These are phyloP conservation scores for Atkinsonella hypoxylon DNA, from an alignment of 2,329 filamentous ascomycete genomes.

Conservation along the genomic window DNA sequence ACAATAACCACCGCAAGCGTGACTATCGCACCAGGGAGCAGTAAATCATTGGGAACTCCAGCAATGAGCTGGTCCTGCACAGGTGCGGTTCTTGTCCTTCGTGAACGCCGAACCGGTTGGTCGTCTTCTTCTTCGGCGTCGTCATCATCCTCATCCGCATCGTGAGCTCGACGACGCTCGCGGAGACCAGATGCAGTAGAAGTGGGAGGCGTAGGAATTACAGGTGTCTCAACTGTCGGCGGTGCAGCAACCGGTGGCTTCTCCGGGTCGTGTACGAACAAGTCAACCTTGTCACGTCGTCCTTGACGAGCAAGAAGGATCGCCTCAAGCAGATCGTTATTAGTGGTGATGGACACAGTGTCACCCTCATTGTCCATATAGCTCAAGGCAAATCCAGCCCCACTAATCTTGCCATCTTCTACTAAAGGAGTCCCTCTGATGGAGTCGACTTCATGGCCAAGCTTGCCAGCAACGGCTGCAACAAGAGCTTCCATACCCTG, in stretches of 20 bases:
- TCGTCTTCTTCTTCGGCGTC: constrained; percentile 42
- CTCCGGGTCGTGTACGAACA: constrained; percentile 90
- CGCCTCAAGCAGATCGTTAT: constrained; percentile 84
- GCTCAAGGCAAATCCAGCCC: constrained; percentile 78
- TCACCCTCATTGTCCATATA: constrained; percentile 97
- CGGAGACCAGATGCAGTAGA: constrained; percentile 36
- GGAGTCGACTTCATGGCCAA: constrained; percentile 69
- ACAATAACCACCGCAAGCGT: constrained; percentile 91
- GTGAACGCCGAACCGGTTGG: constrained; percentile 33
- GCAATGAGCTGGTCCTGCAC: constrained; percentile 69
- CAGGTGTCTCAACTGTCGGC: constrained; percentile 32
- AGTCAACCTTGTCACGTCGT: constrained; percentile 82
- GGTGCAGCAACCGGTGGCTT: constrained; percentile 67
- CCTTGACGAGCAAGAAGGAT: constrained; percentile 70
- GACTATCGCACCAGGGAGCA: constrained; percentile 87
- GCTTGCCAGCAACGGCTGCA: constrained; percentile 64
- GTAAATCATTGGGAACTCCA: constrained; percentile 85
- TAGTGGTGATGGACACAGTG: constrained; percentile 90
- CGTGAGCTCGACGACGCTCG: constrained; percentile 34
- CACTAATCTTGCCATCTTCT: constrained; percentile 66
- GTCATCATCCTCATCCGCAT: constrained; percentile 42
- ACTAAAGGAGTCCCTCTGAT: constrained; percentile 72
- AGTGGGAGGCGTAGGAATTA: constrained; percentile 33
- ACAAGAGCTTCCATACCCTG: constrained; percentile 75
- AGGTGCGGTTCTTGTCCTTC: constrained; percentile 24